Percentiles rank a stretch among this genome's conserved stretches.
Evolutionary conservation across 352 stramenopile genomes (phyloP).

Genomic region (Phytophthora sansomeana): DNA sequence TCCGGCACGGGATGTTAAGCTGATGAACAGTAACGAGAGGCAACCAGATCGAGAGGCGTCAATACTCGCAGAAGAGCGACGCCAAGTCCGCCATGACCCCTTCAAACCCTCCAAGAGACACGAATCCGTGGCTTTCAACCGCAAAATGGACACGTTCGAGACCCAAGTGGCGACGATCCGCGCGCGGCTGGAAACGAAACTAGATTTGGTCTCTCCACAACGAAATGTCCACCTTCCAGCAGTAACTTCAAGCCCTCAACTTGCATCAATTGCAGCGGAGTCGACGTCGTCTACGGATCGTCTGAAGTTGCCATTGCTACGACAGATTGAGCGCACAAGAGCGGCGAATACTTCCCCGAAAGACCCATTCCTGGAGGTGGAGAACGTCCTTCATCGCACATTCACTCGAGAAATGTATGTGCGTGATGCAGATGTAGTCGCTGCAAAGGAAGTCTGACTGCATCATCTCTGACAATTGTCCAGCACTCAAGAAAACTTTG

Average conservation of each 20-base stretch:
- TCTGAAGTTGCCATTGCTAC: constrained; percentile 48
- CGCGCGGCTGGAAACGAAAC: constrained; percentile 38
- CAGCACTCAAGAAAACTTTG: not conserved
- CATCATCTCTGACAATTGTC: not conserved
- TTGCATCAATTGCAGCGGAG: not conserved
- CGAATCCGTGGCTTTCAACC: not conserved
- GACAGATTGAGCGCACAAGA: constrained; percentile 31
- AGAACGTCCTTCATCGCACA: constrained; percentile 48
- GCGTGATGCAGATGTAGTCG: constrained; percentile 37
- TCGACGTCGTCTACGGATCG: constrained; percentile 1
- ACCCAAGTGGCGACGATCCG: constrained; percentile 56
- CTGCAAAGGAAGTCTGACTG: constrained; percentile 33
- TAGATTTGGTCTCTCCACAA: constrained; percentile 5
- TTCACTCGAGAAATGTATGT: constrained; percentile 39
- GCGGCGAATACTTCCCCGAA: constrained; percentile 22
- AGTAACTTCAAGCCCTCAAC: constrained; percentile 7
- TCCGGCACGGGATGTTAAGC: constrained; percentile 21
- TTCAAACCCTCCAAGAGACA: constrained; percentile 12
- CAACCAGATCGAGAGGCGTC: constrained; percentile 5
- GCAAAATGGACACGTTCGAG: constrained; percentile 57
- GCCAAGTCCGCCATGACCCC: not conserved
- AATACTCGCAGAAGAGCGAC: constrained; percentile 12
- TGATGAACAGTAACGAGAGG: constrained; percentile 26
- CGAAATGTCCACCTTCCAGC: constrained; percentile 18
- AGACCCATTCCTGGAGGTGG: constrained; percentile 42